Evolutionary conservation across 2,329 filamentous ascomycete genomes (phyloP).

Genomic region (Colletotrichum tropicicola): DNA sequence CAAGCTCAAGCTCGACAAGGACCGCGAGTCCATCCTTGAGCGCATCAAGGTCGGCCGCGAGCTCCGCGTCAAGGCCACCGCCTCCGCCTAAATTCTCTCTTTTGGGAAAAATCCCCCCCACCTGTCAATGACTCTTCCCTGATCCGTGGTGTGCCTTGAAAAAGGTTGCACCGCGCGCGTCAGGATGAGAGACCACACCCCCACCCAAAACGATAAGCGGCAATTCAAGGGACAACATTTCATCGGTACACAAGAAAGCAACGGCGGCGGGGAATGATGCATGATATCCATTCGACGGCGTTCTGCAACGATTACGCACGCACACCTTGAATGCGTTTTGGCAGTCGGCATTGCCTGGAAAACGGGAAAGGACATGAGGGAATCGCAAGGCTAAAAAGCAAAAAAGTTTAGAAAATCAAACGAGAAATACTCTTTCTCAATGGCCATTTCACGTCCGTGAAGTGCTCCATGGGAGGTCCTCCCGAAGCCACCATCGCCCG

Average conservation of each 20-base stretch:
- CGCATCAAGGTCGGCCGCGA: constrained; percentile 85
- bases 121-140: not conserved
- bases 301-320: constrained; percentile 1
- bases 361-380: constrained; percentile 31
- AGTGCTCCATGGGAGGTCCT: constrained; percentile 81
- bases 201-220: constrained; percentile 8
- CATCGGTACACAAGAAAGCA: too few species aligned
- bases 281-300: constrained; percentile 22
- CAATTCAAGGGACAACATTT: constrained; percentile 24
- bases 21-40: constrained; percentile 88
- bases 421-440: constrained; percentile 65
- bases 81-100: constrained; percentile 58
- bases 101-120: not conserved
- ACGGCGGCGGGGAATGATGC: not conserved
- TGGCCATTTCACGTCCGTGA: constrained; percentile 80
- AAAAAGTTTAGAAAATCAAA: constrained; percentile 34
- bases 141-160: too few species aligned
- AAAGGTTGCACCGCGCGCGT: too few species aligned
- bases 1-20: constrained; percentile 98
- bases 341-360: constrained; percentile 16
- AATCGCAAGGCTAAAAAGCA: constrained; percentile 39
- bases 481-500: constrained; percentile 62
- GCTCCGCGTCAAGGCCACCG: constrained; percentile 76
- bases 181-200: not conserved
- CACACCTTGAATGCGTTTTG: constrained; percentile 18